Evolutionary conservation across 441 rosid species (phyloP).

Genomic region (Euphorbia schlechtendalii): DNA sequence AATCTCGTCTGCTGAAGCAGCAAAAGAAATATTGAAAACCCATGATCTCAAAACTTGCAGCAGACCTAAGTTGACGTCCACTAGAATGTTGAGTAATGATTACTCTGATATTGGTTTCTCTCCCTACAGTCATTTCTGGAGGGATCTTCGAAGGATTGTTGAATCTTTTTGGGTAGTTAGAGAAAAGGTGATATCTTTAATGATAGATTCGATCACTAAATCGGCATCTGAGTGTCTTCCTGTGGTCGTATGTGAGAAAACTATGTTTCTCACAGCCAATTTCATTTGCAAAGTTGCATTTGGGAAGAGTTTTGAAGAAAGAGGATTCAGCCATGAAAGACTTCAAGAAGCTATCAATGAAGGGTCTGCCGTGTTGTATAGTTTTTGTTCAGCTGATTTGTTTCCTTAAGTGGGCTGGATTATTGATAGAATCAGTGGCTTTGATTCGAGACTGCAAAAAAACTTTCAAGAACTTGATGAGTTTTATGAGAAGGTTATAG

Average conservation of each 20-base stretch:
- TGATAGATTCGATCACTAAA: neutral
- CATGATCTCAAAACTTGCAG: conserved; percentile 4
- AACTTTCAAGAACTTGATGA: conserved; percentile 6
- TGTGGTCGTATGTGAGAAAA: neutral
- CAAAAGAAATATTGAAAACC: conserved; percentile 3
- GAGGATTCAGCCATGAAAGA: neutral
- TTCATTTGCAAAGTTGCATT: conserved; percentile 6
- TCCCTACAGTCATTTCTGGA: conserved; percentile 10
- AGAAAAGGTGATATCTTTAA: neutral
- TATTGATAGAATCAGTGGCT: conserved; percentile 17
- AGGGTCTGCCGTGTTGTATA: neutral
- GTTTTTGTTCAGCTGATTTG: neutral
- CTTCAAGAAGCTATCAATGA: conserved; percentile 1
- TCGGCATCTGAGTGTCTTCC: neutral
- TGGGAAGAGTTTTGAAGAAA: conserved; percentile 6
- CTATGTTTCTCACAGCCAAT: neutral
- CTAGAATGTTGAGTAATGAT: neutral
- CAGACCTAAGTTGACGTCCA: neutral
- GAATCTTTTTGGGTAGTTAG: conserved; percentile 1
- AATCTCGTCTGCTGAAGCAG: conserved; percentile 4
- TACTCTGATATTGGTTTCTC: conserved; percentile 1
- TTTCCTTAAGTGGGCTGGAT: conserved; percentile 10
- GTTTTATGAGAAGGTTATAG: conserved; percentile 4
- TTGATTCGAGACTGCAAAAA: conserved; percentile 2
- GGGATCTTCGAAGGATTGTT: neutral